Conservation (phyloP, 1,139 yeast genomes). For the Groenewaldozyma auringiensis region DNA sequence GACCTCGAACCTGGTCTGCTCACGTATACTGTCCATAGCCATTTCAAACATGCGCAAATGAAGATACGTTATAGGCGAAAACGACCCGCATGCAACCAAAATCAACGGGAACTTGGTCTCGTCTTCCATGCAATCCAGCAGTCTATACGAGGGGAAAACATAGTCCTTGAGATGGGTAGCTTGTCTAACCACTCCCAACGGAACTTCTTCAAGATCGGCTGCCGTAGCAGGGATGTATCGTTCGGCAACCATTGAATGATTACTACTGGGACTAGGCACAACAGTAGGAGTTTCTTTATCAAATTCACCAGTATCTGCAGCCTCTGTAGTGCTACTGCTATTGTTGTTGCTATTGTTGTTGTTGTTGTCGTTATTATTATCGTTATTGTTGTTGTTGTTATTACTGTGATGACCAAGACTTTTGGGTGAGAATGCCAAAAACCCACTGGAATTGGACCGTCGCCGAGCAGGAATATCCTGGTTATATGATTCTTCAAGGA, state of each 20-base stretch:
- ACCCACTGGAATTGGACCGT: neutral
- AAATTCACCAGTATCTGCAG: neutral
- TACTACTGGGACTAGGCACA: neutral
- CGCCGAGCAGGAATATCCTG: slow-evolving; percentile 48
- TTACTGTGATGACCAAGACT: neutral
- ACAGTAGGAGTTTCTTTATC: neutral
- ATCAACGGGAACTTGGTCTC: slow-evolving; percentile 82
- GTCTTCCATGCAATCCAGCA: slow-evolving; percentile 64
- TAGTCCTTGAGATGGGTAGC: slow-evolving; percentile 62
- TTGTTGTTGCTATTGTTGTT: neutral
- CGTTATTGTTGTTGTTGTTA: neutral
- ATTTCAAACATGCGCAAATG: slow-evolving; percentile 97
- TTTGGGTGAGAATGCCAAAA: neutral
- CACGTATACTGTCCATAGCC: slow-evolving; percentile 93
- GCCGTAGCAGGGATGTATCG: neutral
- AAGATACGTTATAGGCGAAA: slow-evolving; percentile 88
- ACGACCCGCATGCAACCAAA: slow-evolving; percentile 95
- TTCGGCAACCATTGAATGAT: neutral
- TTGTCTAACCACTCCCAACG: slow-evolving; percentile 85
- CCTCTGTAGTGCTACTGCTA: neutral
- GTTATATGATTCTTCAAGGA: slow-evolving; percentile 64
- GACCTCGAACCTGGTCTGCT: slow-evolving; percentile 88
- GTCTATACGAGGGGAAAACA: slow-evolving; percentile 77
- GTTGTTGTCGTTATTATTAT: neutral
- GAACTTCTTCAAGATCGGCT: slow-evolving; percentile 94